Conservation (phyloP, 2,329 filamentous ascomycete genomes). For the Ophiocordyceps unilateralis region DNA sequence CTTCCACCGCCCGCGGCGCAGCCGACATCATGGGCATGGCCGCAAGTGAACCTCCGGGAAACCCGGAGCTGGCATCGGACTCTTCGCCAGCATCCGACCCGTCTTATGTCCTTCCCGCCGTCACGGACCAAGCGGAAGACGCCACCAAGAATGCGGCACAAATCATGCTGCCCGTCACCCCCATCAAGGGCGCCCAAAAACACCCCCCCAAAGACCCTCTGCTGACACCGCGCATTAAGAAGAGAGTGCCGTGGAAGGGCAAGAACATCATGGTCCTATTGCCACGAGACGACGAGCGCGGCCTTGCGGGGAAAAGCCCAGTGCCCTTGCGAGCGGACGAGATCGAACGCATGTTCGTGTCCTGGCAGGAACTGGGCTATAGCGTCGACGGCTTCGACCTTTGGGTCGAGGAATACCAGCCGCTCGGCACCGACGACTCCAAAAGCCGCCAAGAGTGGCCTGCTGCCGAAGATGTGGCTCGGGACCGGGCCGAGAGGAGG, state of each 20-base stretch:
- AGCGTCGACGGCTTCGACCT: slow-evolving; percentile 52
- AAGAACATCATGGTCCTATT: slow-evolving; percentile 58
- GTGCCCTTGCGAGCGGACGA: slow-evolving; percentile 37
- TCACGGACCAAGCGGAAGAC: slow-evolving; percentile 1
- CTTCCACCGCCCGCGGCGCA: slow-evolving; percentile 9
- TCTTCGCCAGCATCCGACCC: slow-evolving; percentile 10
- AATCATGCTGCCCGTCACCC: slow-evolving; percentile 15
- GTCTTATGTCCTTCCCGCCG: slow-evolving; percentile 6
- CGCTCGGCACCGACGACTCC: slow-evolving; percentile 24
- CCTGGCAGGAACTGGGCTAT: slow-evolving; percentile 55
- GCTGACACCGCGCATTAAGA: slow-evolving; percentile 42
- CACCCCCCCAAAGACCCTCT: slow-evolving; percentile 20
- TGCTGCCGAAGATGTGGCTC: slow-evolving; percentile 35
- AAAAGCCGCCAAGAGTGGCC: slow-evolving; percentile 59
- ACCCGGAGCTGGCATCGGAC: slow-evolving; percentile 1
- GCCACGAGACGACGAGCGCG: slow-evolving; percentile 49
- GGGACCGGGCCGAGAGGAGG: slow-evolving; percentile 33
- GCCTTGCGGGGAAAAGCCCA: slow-evolving; percentile 34
- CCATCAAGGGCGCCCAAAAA: slow-evolving; percentile 17
- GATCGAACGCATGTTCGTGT: slow-evolving; percentile 42
- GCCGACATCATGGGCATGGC: slow-evolving; percentile 16
- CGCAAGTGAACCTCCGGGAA: slow-evolving; percentile 7
- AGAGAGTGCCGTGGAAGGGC: slow-evolving; percentile 58
- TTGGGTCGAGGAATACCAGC: slow-evolving; percentile 24
- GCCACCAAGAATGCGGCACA: slow-evolving; percentile 8